These are phyloP conservation scores for Stereocaulon alpinum DNA, from an alignment of 495 filamentous ascomycete genomes.

Conservation along the genomic window DNA sequence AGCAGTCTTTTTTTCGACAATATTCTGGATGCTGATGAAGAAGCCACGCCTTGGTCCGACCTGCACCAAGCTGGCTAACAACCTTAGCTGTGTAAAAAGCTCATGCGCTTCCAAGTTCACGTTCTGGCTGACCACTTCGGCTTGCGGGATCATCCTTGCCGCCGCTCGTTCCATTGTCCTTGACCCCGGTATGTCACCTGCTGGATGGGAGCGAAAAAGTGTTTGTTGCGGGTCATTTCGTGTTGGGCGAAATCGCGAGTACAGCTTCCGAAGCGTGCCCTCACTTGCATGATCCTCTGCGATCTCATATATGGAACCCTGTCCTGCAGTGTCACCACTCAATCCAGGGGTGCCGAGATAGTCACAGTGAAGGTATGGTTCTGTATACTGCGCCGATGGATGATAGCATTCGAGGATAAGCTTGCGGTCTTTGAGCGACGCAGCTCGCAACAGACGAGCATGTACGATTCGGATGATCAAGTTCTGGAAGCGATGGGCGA, in stretches of 20 bases:
- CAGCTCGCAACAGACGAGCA: slow-evolving; percentile 48
- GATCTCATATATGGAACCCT: slow-evolving; percentile 34
- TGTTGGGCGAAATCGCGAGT: slow-evolving; percentile 53
- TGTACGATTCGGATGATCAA: slow-evolving; percentile 59
- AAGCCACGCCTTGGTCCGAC: slow-evolving; percentile 46
- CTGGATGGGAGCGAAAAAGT: slow-evolving; percentile 28
- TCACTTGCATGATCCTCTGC: slow-evolving; percentile 21
- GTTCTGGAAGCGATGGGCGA: slow-evolving; percentile 58
- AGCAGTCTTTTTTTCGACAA: slow-evolving; percentile 50
- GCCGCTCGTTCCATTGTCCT: slow-evolving; percentile 24
- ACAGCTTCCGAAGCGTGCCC: slow-evolving; percentile 33
- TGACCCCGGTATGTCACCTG: slow-evolving; percentile 32
- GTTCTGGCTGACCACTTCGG: slow-evolving; percentile 41
- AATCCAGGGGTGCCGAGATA: slow-evolving; percentile 51
- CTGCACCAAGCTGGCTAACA: slow-evolving; percentile 58
- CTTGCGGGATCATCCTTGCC: slow-evolving; percentile 16
- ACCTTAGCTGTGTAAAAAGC: slow-evolving; percentile 60
- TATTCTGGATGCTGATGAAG: slow-evolving; percentile 49
- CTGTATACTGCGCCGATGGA: slow-evolving; percentile 55
- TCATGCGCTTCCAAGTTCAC: slow-evolving; percentile 57
- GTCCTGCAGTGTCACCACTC: slow-evolving; percentile 30
- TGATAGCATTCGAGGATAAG: slow-evolving; percentile 71
- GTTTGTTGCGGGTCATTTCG: slow-evolving; percentile 35
- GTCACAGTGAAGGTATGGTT: slow-evolving; percentile 58
- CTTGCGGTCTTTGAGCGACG: slow-evolving; percentile 47